Evolutionary conservation across 176 grass and related monocot species (phyloP).

Genomic region (Thalia dealbata): DNA sequence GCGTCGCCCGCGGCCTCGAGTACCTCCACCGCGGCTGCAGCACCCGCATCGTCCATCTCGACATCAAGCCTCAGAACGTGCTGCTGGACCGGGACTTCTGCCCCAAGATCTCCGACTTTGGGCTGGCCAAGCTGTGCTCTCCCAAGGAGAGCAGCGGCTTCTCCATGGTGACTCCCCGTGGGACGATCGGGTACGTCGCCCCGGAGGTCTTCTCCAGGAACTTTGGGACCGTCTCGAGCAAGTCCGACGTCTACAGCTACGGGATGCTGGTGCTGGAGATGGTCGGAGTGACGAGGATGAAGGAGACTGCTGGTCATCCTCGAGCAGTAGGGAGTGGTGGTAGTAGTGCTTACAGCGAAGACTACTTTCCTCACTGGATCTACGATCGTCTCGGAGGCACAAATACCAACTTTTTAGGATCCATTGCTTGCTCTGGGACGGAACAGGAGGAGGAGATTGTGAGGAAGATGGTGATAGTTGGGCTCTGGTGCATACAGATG

Average conservation of each 20-base stretch:
- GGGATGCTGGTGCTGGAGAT: conserved; percentile 41
- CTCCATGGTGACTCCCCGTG: neutral
- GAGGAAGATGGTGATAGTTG: conserved; percentile 31
- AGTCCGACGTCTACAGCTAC: conserved; percentile 21
- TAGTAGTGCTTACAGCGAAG: no score
- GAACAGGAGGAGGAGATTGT: conserved; percentile 19
- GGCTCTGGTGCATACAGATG: conserved; percentile 4
- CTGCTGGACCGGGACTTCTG: conserved; percentile 39
- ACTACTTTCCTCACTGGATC: no score
- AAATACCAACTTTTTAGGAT: no score
- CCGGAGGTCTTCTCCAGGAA: conserved; percentile 36
- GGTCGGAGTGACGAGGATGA: conserved; percentile 26
- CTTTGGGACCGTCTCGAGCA: conserved; percentile 30
- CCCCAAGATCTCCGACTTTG: conserved; percentile 58
- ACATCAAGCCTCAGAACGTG: conserved; percentile 36
- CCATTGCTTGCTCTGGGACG: no score
- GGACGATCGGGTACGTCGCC: conserved; percentile 38
- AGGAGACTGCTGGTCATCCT: conserved; percentile 14
- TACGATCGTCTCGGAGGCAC: no score
- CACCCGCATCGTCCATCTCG: conserved; percentile 17
- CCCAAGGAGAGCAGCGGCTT: conserved; percentile 8
- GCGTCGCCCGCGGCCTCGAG: conserved; percentile 33
- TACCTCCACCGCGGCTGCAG: conserved; percentile 25
- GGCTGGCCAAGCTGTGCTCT: conserved; percentile 32
- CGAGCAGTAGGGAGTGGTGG: no score